Evolutionary conservation across 2,329 filamentous ascomycete genomes (phyloP).

Genomic region (Penicillium freii): DNA sequence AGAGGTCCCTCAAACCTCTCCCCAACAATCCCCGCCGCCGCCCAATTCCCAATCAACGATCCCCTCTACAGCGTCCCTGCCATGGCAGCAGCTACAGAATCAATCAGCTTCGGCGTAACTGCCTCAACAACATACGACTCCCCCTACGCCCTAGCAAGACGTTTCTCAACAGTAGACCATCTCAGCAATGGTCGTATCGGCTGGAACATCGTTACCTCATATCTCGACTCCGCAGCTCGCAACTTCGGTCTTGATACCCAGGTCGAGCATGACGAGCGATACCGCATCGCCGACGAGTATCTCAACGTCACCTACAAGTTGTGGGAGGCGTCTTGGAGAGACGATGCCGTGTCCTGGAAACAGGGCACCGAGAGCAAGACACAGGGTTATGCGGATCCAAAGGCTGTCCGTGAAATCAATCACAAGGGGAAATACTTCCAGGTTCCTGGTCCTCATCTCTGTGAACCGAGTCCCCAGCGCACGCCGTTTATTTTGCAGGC

Average conservation of each 20-base stretch:
- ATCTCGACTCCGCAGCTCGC: slow-evolving; percentile 49
- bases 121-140: slow-evolving; percentile 57
- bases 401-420: slow-evolving; percentile 38
- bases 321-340: slow-evolving; percentile 55
- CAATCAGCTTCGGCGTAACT: slow-evolving; percentile 52
- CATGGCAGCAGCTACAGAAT: slow-evolving; percentile 49
- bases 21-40: slow-evolving; percentile 40
- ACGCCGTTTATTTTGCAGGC: slow-evolving; percentile 52
- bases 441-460: slow-evolving; percentile 46
- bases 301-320: slow-evolving; percentile 49
- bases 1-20: slow-evolving; percentile 41
- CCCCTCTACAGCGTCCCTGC: slow-evolving; percentile 45
- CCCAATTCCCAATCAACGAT: slow-evolving; percentile 48
- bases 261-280: slow-evolving; percentile 51
- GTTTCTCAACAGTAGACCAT: slow-evolving; percentile 56
- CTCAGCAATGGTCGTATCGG: slow-evolving; percentile 52
- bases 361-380: slow-evolving; percentile 16
- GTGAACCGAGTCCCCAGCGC: slow-evolving; percentile 47
- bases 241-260: slow-evolving; percentile 48
- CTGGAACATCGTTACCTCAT: slow-evolving; percentile 55
- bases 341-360: slow-evolving; percentile 36
- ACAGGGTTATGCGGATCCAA: slow-evolving; percentile 34
- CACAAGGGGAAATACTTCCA: slow-evolving; percentile 45
- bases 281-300: slow-evolving; percentile 51
- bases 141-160: slow-evolving; percentile 54